Base-by-base conservation (phyloP, 805 yeast genomes). In the Torulaspora delbrueckii region DNA sequence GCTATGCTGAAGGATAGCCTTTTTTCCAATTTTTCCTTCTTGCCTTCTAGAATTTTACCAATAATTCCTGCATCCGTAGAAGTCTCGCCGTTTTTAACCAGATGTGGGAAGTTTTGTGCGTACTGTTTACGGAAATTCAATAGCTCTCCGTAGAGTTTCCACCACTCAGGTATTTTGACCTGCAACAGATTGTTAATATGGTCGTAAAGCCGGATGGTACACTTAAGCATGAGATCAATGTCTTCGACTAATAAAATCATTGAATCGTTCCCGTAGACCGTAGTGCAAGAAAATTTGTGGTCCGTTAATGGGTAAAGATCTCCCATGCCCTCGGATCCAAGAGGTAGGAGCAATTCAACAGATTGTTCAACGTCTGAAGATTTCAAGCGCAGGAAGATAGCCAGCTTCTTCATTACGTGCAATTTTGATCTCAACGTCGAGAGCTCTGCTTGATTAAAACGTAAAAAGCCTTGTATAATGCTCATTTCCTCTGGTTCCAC, bases 31-130 rank as follows among this genome's bases (percentile, higher is more conserved):
- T 71, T 71, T 9, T 72, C 62, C 50, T 75, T 71, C 48, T 78
- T 74, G 27, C 74, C 76, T 45, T 82, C 87, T 9, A 79, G 69
- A 32, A 79, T 67, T 50, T 54, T 65, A 3, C 59, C 60, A 30
- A 61, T 51, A 5, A 59, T 42, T 1, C 63, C 63, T 14, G 46
- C 50, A 1, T 59, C 59, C 9, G 36, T 19, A 2, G 43, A 34
- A 13, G 38, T 40, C 8, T 40, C 46, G 19, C 40, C 52, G 14
- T 36, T 8, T 42, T 46, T 62, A 53, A 30, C 49, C 51, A 34
- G 48, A 38, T 40, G 58, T 49, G 60, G 63, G 52, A 57, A 53
- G 42, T 48, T 55, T 40, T 57, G 64, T 31, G 62, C 57, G 42
- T 64, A 67, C 27, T 53, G 57, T 44, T 66, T 66, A 36, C 69